Evolutionary conservation across 192 early-diverging fungal species (phyloP).

Genomic region (Rhizoclosmatium sp.): DNA sequence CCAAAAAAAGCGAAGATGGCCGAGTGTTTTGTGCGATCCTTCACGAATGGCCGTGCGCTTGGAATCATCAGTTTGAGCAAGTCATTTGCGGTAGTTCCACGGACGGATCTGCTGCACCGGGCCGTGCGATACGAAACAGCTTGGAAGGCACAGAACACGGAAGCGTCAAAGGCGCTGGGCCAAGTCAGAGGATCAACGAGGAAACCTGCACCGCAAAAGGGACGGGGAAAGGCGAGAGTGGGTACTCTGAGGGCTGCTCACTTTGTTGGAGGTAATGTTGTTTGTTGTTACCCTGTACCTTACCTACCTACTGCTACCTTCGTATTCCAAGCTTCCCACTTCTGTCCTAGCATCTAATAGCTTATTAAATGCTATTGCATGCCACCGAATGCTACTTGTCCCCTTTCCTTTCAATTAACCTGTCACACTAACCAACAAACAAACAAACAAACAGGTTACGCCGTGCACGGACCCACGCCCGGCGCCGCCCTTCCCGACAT

Average conservation of each 20-base stretch:
- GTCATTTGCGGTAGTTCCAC: constrained; percentile 55
- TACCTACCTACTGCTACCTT: no score
- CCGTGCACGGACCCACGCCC: constrained; percentile 86
- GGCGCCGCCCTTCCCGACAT: constrained; percentile 83
- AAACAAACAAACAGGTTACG: no score
- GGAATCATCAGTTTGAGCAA: not conserved
- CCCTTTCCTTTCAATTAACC: not conserved
- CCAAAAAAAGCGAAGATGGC: not conserved
- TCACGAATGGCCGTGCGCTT: not conserved
- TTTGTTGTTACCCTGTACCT: not conserved
- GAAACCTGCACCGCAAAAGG: constrained; percentile 91
- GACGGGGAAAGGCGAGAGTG: constrained; percentile 89
- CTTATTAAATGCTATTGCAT: no score
- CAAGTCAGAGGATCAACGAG: constrained; percentile 85
- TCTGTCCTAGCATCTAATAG: no score
- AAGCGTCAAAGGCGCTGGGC: constrained; percentile 77
- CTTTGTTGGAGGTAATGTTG: constrained; percentile 85
- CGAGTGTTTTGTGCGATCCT: constrained; percentile 24
- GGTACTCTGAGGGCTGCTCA: constrained; percentile 87
- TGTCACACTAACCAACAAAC: not conserved
- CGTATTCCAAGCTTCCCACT: no score
- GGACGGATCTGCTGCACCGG: constrained; percentile 87
- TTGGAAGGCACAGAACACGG: constrained; percentile 82
- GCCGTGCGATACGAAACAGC: constrained; percentile 89
- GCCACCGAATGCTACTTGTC: not conserved